Percentiles rank a stretch among this genome's conserved stretches.
phyloP scores from a whole-genome alignment of 78 protist genomes.

The Dictyostelium discoideum region dicty_2.7 NC_007090.3:3792001-3792500 shows the following conservation, averaged over 20 bases:
- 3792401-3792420: no score
- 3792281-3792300: neutral
- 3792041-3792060: no score
- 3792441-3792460: neutral
- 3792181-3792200: neutral
- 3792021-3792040: neutral
- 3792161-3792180: neutral
- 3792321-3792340: neutral
- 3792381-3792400: neutral
- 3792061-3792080: no score
- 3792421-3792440: neutral
- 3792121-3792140: neutral
- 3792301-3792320: neutral
- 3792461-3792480: neutral
- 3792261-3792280: neutral
- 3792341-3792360: neutral
- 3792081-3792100: neutral
- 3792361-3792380: neutral
- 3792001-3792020: neutral
- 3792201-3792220: neutral
- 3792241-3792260: neutral
- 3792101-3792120: neutral
- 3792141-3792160: neutral
- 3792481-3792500: neutral
- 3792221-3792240: neutral